Percentiles rank a stretch among this genome's conserved stretches.
Conservation (phyloP, 2,329 filamentous ascomycete genomes). For the Diplodia corticola region DNA sequence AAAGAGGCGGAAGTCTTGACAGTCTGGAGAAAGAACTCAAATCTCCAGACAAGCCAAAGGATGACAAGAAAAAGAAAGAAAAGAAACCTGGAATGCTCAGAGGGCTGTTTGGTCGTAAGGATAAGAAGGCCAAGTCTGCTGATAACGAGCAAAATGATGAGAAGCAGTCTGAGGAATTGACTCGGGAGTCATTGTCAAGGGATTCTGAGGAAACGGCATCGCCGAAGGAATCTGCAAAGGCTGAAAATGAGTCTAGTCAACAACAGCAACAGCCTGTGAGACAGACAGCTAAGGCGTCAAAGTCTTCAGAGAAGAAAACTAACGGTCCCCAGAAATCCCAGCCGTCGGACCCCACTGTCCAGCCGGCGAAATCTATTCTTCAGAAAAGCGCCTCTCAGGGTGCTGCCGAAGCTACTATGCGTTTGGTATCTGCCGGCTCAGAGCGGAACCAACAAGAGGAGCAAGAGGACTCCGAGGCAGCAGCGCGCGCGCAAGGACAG, state of each 20-base stretch:
- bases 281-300: conserved; percentile 36
- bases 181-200: conserved; percentile 34
- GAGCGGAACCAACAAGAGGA: neutral
- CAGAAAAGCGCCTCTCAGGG: conserved; percentile 31
- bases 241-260: conserved; percentile 30
- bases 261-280: conserved; percentile 30
- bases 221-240: conserved; percentile 26
- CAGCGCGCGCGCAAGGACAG: neutral
- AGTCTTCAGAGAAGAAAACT: conserved; percentile 12
- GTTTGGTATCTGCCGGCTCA: conserved; percentile 8
- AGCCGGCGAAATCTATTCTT: conserved; percentile 13
- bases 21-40: conserved; percentile 69
- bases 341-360: conserved; percentile 3
- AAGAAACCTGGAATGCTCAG: conserved; percentile 73
- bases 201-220: conserved; percentile 20
- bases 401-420: conserved; percentile 29
- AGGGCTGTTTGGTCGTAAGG: conserved; percentile 66
- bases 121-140: conserved; percentile 56
- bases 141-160: conserved; percentile 48
- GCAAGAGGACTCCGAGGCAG: neutral
- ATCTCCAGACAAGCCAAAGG: conserved; percentile 62
- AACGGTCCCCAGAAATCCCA: conserved; percentile 17
- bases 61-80: conserved; percentile 72
- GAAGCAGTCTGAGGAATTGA: conserved; percentile 42
- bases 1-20: conserved; percentile 69